phyloP scores from a whole-genome alignment of 257 asterid species.

The Salvia splendens region DNA sequence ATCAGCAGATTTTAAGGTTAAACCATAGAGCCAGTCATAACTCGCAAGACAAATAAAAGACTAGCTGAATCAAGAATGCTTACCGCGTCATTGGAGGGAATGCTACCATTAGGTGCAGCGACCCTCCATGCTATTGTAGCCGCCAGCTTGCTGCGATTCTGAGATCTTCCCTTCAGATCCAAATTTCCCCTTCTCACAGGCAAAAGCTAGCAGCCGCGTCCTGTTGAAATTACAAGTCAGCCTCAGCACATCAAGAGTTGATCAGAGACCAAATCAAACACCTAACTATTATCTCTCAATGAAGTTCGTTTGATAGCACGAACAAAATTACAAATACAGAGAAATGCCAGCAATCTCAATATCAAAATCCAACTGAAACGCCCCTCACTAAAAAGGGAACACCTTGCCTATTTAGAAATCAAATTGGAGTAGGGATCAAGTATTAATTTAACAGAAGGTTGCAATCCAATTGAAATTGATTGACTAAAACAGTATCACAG shows the following conservation, averaged over 20 bases:
- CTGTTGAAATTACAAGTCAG: conserved; percentile 42
- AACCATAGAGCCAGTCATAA: neutral
- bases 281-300: conserved; percentile 6
- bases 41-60: neutral
- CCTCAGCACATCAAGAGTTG: conserved; percentile 32
- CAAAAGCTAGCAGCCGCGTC: conserved; percentile 50
- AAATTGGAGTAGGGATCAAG: conserved; percentile 3
- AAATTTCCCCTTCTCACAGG: conserved; percentile 35
- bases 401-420: conserved; percentile 17
- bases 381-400: neutral
- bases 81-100: conserved; percentile 72
- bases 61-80: conserved; percentile 2
- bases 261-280: conserved; percentile 14
- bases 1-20: conserved; percentile 21
- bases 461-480: conserved; percentile 6
- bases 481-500: conserved; percentile 23
- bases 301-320: neutral
- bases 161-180: conserved; percentile 62
- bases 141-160: conserved; percentile 68
- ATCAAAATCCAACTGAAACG: conserved; percentile 5
- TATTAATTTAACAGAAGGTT: neutral
- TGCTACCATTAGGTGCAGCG: conserved; percentile 72
- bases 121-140: conserved; percentile 77
- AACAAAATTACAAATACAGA: conserved; percentile 28
- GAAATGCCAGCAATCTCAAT: conserved; percentile 23